Evolutionary conservation across 176 grass and related monocot species (phyloP), one percentile per base, ranked within the genome.

Genomic region (Phyllostachys edulis): DNA sequence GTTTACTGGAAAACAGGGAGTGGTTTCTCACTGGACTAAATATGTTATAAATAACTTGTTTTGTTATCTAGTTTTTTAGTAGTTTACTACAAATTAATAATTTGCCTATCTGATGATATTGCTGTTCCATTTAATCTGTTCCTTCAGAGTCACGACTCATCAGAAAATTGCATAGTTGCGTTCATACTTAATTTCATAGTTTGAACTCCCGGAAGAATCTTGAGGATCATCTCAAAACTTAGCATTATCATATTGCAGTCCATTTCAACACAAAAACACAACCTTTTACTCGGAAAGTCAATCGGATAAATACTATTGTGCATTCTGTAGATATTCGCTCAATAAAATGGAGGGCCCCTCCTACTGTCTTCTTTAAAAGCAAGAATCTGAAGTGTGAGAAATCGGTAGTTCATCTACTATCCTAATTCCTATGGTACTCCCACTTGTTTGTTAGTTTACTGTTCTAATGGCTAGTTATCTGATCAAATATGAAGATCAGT

Each of bases 401-500:
- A 69, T 17, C 7, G 23, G 4, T 59, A 60, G 49, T 67, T 57
- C 41, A 54, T 36, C 18, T 4, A 80, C 0, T 55, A 66, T 54
- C 21, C 18, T 66, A 83, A 73, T 38, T 49, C 9, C 34, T 17
- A 62, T 17, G 7, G 67, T 63, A 36, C 9, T 44, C 9, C 42
- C 10, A 44, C 20, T 9, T 54, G 55, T 34, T 85, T 69, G 9
- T 18, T 69, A 40, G 24, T 45, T 52, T 46, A 63, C 42, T 73
- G 40, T 67, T 80, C 23, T 69, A 69, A 6, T 62, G 4, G 54
- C 46, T 39, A 44, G 7, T 71, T 71, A 77, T 90, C 32, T 38
- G 18, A 77, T 5, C 0, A 21, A 70, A 45, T 70, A 34, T 65
- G 37, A 76, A 44, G 36, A 37, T 29, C 18, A 45, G 2, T 85